Percentiles rank a stretch among this genome's conserved stretches.
Evolutionary conservation across 208 protist species (phyloP).

Genomic region (Trypanosoma avium): DNA sequence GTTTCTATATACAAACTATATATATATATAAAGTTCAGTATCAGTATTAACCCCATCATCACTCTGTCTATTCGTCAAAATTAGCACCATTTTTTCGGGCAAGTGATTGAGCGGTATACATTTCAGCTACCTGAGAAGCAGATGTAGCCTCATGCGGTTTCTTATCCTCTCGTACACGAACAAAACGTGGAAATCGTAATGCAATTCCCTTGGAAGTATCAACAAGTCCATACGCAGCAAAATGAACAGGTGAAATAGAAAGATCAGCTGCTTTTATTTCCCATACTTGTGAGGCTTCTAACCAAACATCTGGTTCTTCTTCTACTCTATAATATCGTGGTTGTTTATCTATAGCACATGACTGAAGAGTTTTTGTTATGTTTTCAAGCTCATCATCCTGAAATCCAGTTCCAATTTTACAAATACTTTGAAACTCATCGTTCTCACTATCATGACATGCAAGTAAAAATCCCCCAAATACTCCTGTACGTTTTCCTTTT

Average conservation of each 20-base stretch:
- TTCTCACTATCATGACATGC: constrained; percentile 97
- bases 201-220: constrained; percentile 94
- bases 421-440: constrained; percentile 97
- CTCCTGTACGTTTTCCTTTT: constrained; percentile 98
- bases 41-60: background rate
- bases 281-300: constrained; percentile 96
- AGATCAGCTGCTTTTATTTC: constrained; percentile 99
- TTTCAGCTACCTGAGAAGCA: constrained; percentile 90
- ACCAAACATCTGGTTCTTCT: constrained; percentile 96
- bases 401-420: constrained; percentile 98
- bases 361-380: constrained; percentile 63
- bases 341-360: constrained; percentile 56
- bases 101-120: constrained; percentile 87
- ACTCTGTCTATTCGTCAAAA: constrained; percentile 26
- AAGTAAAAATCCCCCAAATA: constrained; percentile 98
- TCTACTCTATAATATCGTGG: constrained; percentile 81
- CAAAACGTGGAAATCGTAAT: constrained; percentile 98
- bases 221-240: constrained; percentile 91
- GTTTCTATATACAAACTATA: no score
- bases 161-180: constrained; percentile 99
- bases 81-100: constrained; percentile 33
- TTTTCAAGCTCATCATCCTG: constrained; percentile 91
- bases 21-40: background rate
- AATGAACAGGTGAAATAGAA: constrained; percentile 97
- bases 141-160: constrained; percentile 90